These are phyloP conservation scores for Talaromyces albobiverticillius DNA, from an alignment of 2,329 filamentous ascomycete genomes.

Conservation along the genomic window DNA sequence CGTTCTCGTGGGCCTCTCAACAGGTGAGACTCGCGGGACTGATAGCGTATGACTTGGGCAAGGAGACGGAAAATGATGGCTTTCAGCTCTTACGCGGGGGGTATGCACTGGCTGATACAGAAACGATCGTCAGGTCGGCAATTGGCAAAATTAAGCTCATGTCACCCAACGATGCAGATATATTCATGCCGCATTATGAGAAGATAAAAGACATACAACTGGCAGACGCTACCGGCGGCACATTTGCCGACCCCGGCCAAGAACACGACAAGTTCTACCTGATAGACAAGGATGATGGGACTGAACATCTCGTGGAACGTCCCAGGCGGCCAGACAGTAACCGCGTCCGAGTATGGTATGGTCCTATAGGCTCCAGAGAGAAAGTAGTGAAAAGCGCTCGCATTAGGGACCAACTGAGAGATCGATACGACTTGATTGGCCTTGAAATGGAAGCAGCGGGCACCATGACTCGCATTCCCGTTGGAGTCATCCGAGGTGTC, in stretches of 20 bases:
- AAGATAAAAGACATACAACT: neutral
- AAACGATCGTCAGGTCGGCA: slow-evolving; percentile 30
- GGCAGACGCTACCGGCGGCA: neutral
- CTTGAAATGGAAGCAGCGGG: neutral
- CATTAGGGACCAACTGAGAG: neutral
- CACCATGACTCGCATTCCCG: neutral
- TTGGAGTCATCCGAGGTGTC: neutral
- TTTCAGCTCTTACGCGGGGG: slow-evolving; percentile 27
- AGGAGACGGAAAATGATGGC: slow-evolving; percentile 24
- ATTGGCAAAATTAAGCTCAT: slow-evolving; percentile 5
- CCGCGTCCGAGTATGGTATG: neutral
- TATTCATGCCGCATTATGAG: neutral
- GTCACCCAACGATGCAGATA: neutral
- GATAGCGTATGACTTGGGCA: slow-evolving; percentile 34
- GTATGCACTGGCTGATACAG: slow-evolving; percentile 18
- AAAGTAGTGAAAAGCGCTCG: neutral
- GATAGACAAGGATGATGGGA: neutral
- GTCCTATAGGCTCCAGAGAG: neutral
- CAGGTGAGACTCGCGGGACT: slow-evolving; percentile 25
- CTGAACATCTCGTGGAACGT: neutral
- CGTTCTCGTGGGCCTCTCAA: slow-evolving; percentile 30
- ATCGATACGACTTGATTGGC: neutral
- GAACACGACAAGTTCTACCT: neutral
- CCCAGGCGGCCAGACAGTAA: neutral
- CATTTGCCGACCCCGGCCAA: neutral